Base-by-base conservation (phyloP, 1,284 basidiomycete genomes). In the Marasmius tenuissimus region DNA sequence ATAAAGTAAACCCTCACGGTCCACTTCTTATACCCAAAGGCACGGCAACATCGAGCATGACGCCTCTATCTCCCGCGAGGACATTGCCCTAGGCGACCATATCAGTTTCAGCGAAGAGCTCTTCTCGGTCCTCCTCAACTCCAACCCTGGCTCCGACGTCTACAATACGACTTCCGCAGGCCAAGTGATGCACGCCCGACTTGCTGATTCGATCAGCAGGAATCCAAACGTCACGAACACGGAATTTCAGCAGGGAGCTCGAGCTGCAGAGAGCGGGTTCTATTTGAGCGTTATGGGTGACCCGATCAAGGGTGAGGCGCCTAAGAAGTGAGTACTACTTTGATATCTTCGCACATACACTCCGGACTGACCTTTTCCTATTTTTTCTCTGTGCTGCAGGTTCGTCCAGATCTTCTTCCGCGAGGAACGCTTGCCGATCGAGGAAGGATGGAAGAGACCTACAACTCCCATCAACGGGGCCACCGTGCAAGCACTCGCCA, bases 31-130 rank as follows among this genome's bases (percentile, higher is more conserved):
- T n/a, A 9, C 33, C 50, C 3, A 5, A 34, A 69, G 67, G 0
- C 69, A 70, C 60, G 63, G 60, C 9, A 61, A 59, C 51, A 62
- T 68, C n/a, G 67, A 70, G 54, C 65, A 68, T 58, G 68, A 70
- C 58, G 67, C 64, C n/a, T 69, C 67, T n/a, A 33, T 68, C 49
- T 67, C 69, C 34, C 65, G 68, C 47, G 50, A 42, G 5, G 68
- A 69, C 55, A 57, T 39, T 37, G 57, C 57, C 20, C 52, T 60
- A 34, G 66, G 67, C 2, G 65, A 67, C 52, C 67, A 67, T 49
- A 52, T 65, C 45, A 54, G 61, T 35, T 69, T 69, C 66, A 66
- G 67, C 62, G 40, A 57, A 34, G 27, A 37, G 9, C 40, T 57
- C 16, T 57, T 57, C 27, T n/a, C n/a, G 5, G 45, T 38, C 1